phyloP scores from a whole-genome alignment of 441 rosid species.

The Pelargonium australe region DNA sequence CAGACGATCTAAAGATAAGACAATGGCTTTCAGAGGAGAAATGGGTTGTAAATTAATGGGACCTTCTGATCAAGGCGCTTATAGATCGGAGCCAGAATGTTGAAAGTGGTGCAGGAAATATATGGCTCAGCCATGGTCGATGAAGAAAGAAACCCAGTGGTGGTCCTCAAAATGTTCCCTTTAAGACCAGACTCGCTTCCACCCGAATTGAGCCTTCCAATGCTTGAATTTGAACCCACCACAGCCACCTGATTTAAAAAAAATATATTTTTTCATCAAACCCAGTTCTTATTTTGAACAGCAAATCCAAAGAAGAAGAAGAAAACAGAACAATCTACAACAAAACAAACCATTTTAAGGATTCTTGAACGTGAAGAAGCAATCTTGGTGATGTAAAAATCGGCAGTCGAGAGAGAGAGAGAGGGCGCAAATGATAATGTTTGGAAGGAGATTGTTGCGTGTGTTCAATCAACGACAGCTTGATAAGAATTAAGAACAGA shows the following conservation, averaged over 20 bases:
- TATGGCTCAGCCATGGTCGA: constrained; percentile 36
- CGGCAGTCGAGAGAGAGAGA: too few relatives aligned
- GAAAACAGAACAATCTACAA: background rate
- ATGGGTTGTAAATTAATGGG: background rate
- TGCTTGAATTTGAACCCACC: constrained; percentile 23
- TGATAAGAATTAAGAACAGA: too few relatives aligned
- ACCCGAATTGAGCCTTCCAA: constrained; percentile 34
- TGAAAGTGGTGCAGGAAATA: constrained; percentile 71
- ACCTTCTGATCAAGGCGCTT: constrained; percentile 62
- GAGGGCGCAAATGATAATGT: too few relatives aligned
- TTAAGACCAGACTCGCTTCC: constrained; percentile 23
- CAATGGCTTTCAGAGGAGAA: background rate
- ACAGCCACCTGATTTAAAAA: constrained; percentile 26
- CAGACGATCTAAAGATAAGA: background rate
- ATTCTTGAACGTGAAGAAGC: background rate
- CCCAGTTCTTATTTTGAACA: background rate
- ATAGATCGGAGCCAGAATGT: constrained; percentile 69
- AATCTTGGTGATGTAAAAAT: background rate
- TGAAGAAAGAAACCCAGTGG: constrained; percentile 14
- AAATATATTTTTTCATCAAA: background rate
- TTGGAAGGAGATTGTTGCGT: too few relatives aligned
- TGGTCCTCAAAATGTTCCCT: constrained; percentile 24
- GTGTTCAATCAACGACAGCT: too few relatives aligned
- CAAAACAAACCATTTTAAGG: background rate
- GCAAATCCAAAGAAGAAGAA: background rate